A percentile compares a stretch with the other conserved stretches of the same genome.
phyloP scores from a whole-genome alignment of 352 stramenopile species.

The Phytophthora sp. region DNA sequence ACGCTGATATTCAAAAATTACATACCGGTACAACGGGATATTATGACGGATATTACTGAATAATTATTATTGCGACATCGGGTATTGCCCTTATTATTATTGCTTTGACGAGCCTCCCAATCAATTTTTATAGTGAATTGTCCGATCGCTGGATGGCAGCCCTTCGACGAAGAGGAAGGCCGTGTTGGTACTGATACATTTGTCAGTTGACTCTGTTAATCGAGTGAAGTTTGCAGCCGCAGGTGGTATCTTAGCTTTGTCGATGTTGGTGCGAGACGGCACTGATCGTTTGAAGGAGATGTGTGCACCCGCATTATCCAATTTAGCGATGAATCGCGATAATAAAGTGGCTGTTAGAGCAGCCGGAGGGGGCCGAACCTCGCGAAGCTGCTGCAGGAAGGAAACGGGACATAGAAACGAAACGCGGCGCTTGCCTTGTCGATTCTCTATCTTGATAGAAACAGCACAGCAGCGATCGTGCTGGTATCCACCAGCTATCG shows the following conservation, averaged over 20 bases:
- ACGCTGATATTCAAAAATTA: too few relatives aligned
- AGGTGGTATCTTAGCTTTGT: constrained; percentile 18
- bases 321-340: constrained; percentile 2
- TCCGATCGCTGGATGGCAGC: constrained; percentile 9
- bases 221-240: constrained; percentile 5
- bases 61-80: too few relatives aligned
- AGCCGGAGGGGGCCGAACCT: constrained; percentile 9
- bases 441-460: constrained; percentile 12
- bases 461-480: neutral
- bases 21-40: too few relatives aligned
- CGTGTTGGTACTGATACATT: constrained; percentile 1
- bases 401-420: constrained; percentile 6
- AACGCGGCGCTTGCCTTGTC: constrained; percentile 11
- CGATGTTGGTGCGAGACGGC: constrained; percentile 10
- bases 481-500: too few relatives aligned
- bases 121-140: too few relatives aligned
- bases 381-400: constrained; percentile 3
- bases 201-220: neutral
- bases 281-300: constrained; percentile 16
- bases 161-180: constrained; percentile 1
- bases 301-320: neutral
- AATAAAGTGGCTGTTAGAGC: constrained; percentile 18
- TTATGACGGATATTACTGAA: too few relatives aligned
- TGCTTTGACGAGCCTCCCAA: too few relatives aligned
- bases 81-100: too few relatives aligned